Percentiles rank a stretch among this genome's conserved stretches.
These are phyloP conservation scores for Penicillium cinerascens DNA, from an alignment of 495 filamentous ascomycete species.

Conservation along the genomic window DNA sequence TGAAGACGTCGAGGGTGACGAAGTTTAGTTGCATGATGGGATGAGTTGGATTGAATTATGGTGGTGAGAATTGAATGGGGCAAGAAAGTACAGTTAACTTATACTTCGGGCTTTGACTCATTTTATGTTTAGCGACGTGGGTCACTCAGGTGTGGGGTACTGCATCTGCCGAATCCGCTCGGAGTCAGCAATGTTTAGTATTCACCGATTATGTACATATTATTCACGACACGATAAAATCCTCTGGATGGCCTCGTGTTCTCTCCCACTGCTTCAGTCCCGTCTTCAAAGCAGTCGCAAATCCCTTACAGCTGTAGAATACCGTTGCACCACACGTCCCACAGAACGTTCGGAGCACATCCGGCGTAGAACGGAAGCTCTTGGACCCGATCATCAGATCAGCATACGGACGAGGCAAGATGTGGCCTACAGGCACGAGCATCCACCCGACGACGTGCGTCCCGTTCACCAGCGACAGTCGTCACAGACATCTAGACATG, in stretches of 20 bases:
- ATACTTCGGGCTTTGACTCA: background rate
- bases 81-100: background rate
- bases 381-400: constrained; percentile 44
- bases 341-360: constrained; percentile 51
- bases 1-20: constrained; percentile 46
- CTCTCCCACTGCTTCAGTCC: constrained; percentile 29
- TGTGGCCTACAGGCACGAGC: constrained; percentile 28
- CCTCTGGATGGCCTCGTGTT: constrained; percentile 11
- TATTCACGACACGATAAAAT: constrained; percentile 14
- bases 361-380: constrained; percentile 41
- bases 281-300: constrained; percentile 25
- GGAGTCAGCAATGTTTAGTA: background rate
- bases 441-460: constrained; percentile 47
- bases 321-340: constrained; percentile 48
- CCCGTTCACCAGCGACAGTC: constrained; percentile 49
- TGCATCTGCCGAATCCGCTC: background rate
- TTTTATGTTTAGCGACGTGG: background rate
- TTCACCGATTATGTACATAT: background rate
- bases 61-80: background rate
- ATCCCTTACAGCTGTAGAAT: constrained; percentile 43
- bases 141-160: background rate
- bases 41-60: background rate
- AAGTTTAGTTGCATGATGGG: constrained; percentile 29
- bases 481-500: constrained; percentile 45
- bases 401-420: constrained; percentile 16